Conservation (phyloP, 73 alveolate species). For the Blepharisma stoltei region DNA sequence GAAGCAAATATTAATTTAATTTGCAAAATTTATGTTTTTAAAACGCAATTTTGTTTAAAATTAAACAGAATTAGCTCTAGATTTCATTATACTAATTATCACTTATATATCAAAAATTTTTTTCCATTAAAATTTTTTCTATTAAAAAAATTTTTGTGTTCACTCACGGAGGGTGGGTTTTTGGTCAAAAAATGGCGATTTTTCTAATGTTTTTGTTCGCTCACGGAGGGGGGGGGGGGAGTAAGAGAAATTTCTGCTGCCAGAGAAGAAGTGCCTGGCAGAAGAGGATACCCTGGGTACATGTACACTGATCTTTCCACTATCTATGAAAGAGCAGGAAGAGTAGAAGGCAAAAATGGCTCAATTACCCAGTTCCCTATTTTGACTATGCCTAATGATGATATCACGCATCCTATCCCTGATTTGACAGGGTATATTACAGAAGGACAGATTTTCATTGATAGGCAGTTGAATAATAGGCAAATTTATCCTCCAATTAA, state of each 20-base stretch:
- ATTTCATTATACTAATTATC: too few relatives aligned
- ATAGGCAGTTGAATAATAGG: slow-evolving; percentile 96
- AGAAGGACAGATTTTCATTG: slow-evolving; percentile 98
- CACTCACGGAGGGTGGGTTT: too few relatives aligned
- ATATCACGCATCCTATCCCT: slow-evolving; percentile 99
- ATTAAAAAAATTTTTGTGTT: too few relatives aligned
- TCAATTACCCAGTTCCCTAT: slow-evolving; percentile 71
- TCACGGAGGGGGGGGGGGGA: too few relatives aligned
- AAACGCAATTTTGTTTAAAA: too few relatives aligned
- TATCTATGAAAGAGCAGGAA: slow-evolving; percentile 99
- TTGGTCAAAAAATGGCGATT: too few relatives aligned
- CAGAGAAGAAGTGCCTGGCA: slow-evolving; percentile 99
- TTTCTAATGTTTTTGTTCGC: too few relatives aligned
- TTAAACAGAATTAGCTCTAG: too few relatives aligned
- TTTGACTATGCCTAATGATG: slow-evolving; percentile 99
- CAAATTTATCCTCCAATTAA: slow-evolving; percentile 99
- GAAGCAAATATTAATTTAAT: too few relatives aligned
- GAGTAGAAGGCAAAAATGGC: slow-evolving; percentile 90
- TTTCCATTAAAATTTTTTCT: too few relatives aligned
- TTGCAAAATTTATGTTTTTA: too few relatives aligned
- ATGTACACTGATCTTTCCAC: slow-evolving; percentile 99
- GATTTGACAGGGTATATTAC: slow-evolving; percentile 99
- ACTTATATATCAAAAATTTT: too few relatives aligned
- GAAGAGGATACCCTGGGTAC: slow-evolving; percentile 99
- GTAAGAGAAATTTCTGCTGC: slow-evolving; percentile 99